A percentile compares a stretch with the other conserved stretches of the same genome.
phyloP scores from a whole-genome alignment of 805 yeast species.

The Metschnikowia reukaufii region DNA sequence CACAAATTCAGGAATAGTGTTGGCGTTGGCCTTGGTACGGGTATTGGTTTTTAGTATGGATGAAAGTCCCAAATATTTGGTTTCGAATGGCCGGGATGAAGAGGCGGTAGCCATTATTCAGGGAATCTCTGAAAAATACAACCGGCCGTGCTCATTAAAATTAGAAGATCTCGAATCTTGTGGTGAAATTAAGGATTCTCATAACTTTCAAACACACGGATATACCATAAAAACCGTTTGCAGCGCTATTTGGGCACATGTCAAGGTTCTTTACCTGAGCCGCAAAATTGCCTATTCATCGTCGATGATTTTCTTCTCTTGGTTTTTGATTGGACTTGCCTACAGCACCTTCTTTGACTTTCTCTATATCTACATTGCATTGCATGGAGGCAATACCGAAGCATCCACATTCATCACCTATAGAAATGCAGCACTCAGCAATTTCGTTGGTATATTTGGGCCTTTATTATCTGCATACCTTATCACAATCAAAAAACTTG shows the following conservation, averaged over 20 bases:
- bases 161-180: constrained; percentile 14
- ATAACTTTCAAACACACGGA: constrained; percentile 1
- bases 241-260: constrained; percentile 2
- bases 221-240: constrained; percentile 1
- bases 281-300: constrained; percentile 8
- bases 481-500: constrained; percentile 31
- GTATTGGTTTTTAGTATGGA: constrained; percentile 8
- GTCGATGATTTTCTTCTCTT: constrained; percentile 7
- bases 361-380: constrained; percentile 11
- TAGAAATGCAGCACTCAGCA: constrained; percentile 10
- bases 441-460: constrained; percentile 12
- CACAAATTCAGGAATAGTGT: constrained; percentile 12
- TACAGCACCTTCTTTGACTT: constrained; percentile 12
- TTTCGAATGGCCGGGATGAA: constrained; percentile 13
- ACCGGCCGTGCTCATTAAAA: constrained; percentile 16
- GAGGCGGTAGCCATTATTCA: constrained; percentile 14
- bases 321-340: constrained; percentile 10
- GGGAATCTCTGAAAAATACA: constrained; percentile 15
- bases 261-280: constrained; percentile 3
- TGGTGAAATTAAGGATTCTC: constrained; percentile 15
- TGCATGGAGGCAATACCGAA: constrained; percentile 12
- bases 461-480: constrained; percentile 10
- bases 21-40: constrained; percentile 9
- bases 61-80: constrained; percentile 16
- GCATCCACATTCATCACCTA: constrained; percentile 9